phyloP scores from a whole-genome alignment of 176 grass and related monocot genomes.

The Metroxylon sagu region DNA sequence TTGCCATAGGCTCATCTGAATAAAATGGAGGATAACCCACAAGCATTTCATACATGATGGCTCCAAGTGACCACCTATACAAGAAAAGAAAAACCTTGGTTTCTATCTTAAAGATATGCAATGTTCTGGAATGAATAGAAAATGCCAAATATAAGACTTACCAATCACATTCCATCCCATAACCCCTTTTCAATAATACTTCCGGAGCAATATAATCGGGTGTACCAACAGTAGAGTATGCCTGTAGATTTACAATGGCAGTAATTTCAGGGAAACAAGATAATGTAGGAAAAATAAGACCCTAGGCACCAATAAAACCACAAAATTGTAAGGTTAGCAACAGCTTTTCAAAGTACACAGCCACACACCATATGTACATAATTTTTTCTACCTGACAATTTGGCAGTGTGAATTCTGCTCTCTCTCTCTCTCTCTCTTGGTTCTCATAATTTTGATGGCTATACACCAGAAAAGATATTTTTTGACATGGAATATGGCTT shows the following conservation, averaged over 20 bases:
- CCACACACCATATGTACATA: no score
- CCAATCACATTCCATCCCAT: slow-evolving; percentile 98
- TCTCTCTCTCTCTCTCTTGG: no score
- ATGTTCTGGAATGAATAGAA: slow-evolving; percentile 17
- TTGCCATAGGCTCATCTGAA: slow-evolving; percentile 95
- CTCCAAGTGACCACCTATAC: slow-evolving; percentile 93
- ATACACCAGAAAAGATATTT: no score
- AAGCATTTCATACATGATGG: slow-evolving; percentile 99
- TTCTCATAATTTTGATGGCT: no score
- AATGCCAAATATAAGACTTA: slow-evolving; percentile 26
- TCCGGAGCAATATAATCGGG: slow-evolving; percentile 98
- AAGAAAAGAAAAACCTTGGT: slow-evolving; percentile 4
- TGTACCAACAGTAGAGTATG: slow-evolving; percentile 97
- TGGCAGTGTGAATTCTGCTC: no score
- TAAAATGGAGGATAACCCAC: slow-evolving; percentile 99
- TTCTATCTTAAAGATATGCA: slow-evolving; percentile 10
- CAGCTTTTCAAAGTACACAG: no score
- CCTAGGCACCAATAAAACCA: no score
- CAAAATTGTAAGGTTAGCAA: no score
- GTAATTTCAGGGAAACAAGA: background rate
- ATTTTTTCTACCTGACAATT: no score
- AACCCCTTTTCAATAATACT: slow-evolving; percentile 96
- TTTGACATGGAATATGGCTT: no score
- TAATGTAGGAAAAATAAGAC: background rate
- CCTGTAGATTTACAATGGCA: slow-evolving; percentile 29